phyloP scores from a whole-genome alignment of 306 rosid species.

The Vigna angularis region DNA sequence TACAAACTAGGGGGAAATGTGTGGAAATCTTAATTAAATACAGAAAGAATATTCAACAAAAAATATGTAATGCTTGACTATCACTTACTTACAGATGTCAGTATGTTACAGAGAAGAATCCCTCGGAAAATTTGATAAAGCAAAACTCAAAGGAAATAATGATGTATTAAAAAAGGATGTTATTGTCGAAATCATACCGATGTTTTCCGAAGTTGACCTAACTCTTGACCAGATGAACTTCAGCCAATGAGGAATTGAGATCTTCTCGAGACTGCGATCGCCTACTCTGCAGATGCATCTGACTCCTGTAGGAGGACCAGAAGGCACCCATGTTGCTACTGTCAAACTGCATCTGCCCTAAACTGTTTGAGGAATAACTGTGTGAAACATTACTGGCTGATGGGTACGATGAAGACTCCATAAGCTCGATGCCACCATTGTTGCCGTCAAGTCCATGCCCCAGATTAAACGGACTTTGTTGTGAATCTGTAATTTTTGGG shows the following conservation, averaged over 20 bases:
- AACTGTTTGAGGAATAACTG: slow-evolving; percentile 82
- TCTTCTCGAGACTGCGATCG: slow-evolving; percentile 98
- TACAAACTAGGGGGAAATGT: slow-evolving; percentile 16
- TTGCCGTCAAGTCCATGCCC: slow-evolving; percentile 56
- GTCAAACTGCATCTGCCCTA: slow-evolving; percentile 88
- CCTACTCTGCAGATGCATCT: slow-evolving; percentile 95
- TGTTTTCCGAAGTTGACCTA: slow-evolving; percentile 56
- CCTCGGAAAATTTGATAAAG: slow-evolving; percentile 37
- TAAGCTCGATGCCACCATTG: slow-evolving; percentile 67
- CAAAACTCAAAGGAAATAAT: slow-evolving; percentile 27
- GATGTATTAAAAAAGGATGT: slow-evolving; percentile 31
- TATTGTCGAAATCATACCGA: slow-evolving; percentile 52
- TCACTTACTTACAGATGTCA: slow-evolving; percentile 43
- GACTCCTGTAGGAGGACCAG: slow-evolving; percentile 84
- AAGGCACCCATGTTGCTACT: slow-evolving; percentile 63
- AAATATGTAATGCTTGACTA: slow-evolving; percentile 37
- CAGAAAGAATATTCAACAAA: slow-evolving; percentile 32
- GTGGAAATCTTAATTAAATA: slow-evolving; percentile 17
- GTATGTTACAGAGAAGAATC: slow-evolving; percentile 42
- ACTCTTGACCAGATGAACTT: slow-evolving; percentile 77
- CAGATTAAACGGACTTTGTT: slow-evolving; percentile 65
- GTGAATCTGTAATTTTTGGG: slow-evolving; percentile 72
- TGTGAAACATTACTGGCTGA: slow-evolving; percentile 73
- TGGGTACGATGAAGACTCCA: slow-evolving; percentile 70
- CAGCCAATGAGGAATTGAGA: slow-evolving; percentile 75